phyloP scores from a whole-genome alignment of 192 early-diverging fungal genomes.

The Anaeromyces robustus region DNA sequence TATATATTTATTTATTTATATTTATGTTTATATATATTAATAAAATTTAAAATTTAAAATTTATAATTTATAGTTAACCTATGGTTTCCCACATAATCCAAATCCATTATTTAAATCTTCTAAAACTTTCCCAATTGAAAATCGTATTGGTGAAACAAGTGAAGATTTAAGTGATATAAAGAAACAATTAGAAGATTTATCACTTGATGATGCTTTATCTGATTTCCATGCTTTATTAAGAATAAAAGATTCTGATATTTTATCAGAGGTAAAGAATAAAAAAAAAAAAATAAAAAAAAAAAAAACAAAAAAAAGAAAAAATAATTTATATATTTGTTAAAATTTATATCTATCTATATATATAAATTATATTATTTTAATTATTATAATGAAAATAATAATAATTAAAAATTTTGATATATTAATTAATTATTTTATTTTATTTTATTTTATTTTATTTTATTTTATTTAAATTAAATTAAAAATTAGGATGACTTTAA shows the following conservation, averaged over 20 bases:
- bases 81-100: conserved; percentile 77
- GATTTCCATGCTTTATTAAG: conserved; percentile 80
- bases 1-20: conserved; percentile 5
- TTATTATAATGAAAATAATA: too few relatives aligned
- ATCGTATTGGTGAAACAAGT: conserved; percentile 43
- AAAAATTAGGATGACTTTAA: conserved; percentile 39
- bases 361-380: too few relatives aligned
- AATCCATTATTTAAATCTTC: conserved; percentile 53
- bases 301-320: too few relatives aligned
- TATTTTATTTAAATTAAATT: too few relatives aligned
- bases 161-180: conserved; percentile 43
- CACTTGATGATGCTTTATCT: conserved; percentile 34
- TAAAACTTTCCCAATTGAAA: conserved; percentile 56
- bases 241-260: conserved; percentile 41
- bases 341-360: too few relatives aligned
- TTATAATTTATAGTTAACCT: conserved; percentile 31
- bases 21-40: background rate
- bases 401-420: too few relatives aligned
- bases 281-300: background rate
- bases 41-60: too few relatives aligned
- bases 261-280: conserved; percentile 23
- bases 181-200: conserved; percentile 24
- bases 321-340: too few relatives aligned
- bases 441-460: too few relatives aligned
- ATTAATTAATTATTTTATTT: background rate